Evolutionary conservation across 805 yeast genomes (phyloP), one percentile per base, ranked within the genome.

Genomic region (Saccharomycopsis capsularis): DNA sequence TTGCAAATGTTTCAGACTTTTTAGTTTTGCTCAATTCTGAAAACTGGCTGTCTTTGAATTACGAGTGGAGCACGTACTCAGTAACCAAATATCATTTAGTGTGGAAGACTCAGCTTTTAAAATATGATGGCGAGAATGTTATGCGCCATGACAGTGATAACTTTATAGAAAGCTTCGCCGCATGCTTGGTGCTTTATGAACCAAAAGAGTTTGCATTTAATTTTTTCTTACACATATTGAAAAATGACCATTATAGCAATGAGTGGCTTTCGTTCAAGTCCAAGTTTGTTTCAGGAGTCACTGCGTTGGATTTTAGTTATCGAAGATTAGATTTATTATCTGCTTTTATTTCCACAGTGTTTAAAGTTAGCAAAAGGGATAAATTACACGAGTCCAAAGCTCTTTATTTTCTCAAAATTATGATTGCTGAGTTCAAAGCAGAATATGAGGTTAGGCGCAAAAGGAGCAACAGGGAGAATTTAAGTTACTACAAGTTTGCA

Each of bases 11-110:
- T 11, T 45, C 53, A 13, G 42, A 52, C 39, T 32, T 52, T 13
- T 27, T 52, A 13, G 55, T 52, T 11, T 29, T 18, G n/a, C 38
- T 43, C 23, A 42, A 49, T 13, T 35, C 30, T 19, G 50, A 46
- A 21, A 50, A 50, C 32, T 52, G 55, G 55, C 46, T 39, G 30
- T 42, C 53, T 1, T 29, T 52, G 24, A 43, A 38, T 21, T 52
- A 52, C 37, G 34, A 46, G 34, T 52, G 55, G 55, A n/a, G 40
- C 19, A 21, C 49, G 13, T 41, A 40, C 11, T 29, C 35, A 2
- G n/a, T 49, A 6, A 27, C 39, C 2, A 32, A 37, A 32, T 46
- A 48, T 29, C 42, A 36, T 13, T 38, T 52, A 7, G 45, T 43
- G 4, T 52, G 55, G 55, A 32, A 41, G 15, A 24, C 51, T 13